Evolutionary conservation across 805 yeast species (phyloP), one percentile per base, ranked within the genome.

Genomic region (Priceomyces carsonii): DNA sequence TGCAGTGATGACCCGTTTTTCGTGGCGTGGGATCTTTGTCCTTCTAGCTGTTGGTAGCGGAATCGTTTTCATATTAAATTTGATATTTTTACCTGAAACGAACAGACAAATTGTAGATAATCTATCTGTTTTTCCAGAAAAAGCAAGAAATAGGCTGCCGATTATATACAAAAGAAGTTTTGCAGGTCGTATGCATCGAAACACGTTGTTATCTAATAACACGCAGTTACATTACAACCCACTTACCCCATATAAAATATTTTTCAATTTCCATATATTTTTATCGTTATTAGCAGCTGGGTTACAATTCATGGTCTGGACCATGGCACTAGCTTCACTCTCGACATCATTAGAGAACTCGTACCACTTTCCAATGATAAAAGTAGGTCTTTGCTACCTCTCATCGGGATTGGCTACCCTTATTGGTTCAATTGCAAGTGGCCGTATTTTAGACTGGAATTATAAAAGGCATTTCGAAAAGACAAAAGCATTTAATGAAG

Each of bases 11-110:
- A 26, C 50, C 14, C 32, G 51, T 10, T 60, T 53, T 47, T 50
- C 47, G 12, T 87, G 95, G 95, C 67, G 88, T 42, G 79, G 87
- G 0, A 73, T 80, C 9, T 82, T 83, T 47, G 81, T 86, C 80
- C 82, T 85, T 41, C 57, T 84, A 32, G 77, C 83, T 1, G 77
- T 82, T 15, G 76, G 80, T 5, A 73, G 80, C 18, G 80, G 80
- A 3, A 33, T 57, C 2, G 60, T 73, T 9, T 38, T 69, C 3
- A 20, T 71, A 6, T 38, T 70, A 3, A 35, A 20, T 13, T 24
- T 43, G 4, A 13, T 57, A 4, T 14, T 52, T 2, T 53, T 86
- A 8, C 95, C 95, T 1, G 95, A 88, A 48, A 87, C 95, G 0
- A 75, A 74, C 34, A 66, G 95, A 35, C 54, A 73, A 0, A 51